Conservation (phyloP, 345 rosid species). For the Populus simonii region DNA sequence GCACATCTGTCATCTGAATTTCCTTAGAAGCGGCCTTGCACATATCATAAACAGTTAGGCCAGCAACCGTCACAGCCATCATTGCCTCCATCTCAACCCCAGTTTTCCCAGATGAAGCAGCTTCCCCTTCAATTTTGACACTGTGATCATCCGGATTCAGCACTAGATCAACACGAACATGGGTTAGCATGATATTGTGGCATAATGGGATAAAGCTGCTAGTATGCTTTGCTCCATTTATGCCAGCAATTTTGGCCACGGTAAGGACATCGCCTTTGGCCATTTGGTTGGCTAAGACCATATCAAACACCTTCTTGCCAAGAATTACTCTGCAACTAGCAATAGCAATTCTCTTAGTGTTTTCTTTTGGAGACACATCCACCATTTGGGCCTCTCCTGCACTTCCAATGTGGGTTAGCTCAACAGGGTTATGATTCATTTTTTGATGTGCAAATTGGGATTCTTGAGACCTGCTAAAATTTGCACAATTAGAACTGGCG, state of each 20-base stretch:
- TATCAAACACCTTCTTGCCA: constrained; percentile 67
- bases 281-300: constrained; percentile 78
- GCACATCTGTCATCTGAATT: constrained; percentile 53
- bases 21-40: constrained; percentile 96
- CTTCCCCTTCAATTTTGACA: constrained; percentile 80
- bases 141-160: constrained; percentile 60
- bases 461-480: background rate
- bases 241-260: constrained; percentile 89
- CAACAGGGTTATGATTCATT: constrained; percentile 11
- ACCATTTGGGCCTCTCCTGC: constrained; percentile 90
- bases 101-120: constrained; percentile 69
- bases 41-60: constrained; percentile 93
- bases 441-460: background rate
- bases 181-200: constrained; percentile 70
- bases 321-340: constrained; percentile 77
- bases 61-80: constrained; percentile 78
- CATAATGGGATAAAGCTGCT: constrained; percentile 81
- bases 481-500: background rate
- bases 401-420: constrained; percentile 59
- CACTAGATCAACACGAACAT: constrained; percentile 62
- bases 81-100: constrained; percentile 97
- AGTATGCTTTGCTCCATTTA: constrained; percentile 81
- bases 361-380: constrained; percentile 76
- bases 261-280: constrained; percentile 93
- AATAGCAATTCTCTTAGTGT: constrained; percentile 60